A percentile compares a stretch with the other conserved stretches of the same genome.
phyloP scores from a whole-genome alignment of 1,139 yeast genomes.

The Diutina pseudorugosa region DNA sequence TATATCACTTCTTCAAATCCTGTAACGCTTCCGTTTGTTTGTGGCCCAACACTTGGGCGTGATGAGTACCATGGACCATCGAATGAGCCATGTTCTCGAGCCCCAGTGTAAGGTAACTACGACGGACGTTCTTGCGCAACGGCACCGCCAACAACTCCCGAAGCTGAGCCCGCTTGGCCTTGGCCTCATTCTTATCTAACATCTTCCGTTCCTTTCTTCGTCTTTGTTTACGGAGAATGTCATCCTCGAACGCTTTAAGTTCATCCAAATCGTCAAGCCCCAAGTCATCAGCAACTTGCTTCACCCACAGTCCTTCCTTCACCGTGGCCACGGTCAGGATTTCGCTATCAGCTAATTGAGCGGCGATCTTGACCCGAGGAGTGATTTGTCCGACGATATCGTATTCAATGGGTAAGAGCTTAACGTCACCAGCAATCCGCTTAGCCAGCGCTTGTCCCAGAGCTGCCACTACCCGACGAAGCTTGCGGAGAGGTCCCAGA shows the following conservation, averaged over 20 bases:
- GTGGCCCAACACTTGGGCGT: constrained; percentile 60
- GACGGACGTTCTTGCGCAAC: constrained; percentile 55
- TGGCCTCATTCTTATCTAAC: constrained; percentile 37
- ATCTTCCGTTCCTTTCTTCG: constrained; percentile 46
- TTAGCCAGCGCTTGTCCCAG: constrained; percentile 18
- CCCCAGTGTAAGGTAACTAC: constrained; percentile 80
- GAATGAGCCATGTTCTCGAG: constrained; percentile 74
- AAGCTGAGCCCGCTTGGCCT: constrained; percentile 42
- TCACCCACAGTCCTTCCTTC: constrained; percentile 73
- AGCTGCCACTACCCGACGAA: constrained; percentile 49
- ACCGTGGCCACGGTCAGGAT: constrained; percentile 45
- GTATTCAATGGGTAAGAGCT: constrained; percentile 64
- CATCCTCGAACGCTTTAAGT: constrained; percentile 48
- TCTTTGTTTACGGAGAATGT: constrained; percentile 50
- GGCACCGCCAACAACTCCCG: constrained; percentile 42
- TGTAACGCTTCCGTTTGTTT: constrained; percentile 59
- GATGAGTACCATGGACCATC: constrained; percentile 61
- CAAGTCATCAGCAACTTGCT: constrained; percentile 85
- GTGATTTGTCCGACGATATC: constrained; percentile 61
- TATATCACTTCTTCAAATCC: constrained; percentile 25
- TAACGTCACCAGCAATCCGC: constrained; percentile 39
- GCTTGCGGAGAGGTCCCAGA: constrained; percentile 70
- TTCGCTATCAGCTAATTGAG: constrained; percentile 62
- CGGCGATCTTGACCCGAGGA: constrained; percentile 57
- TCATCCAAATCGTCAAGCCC: constrained; percentile 67